These are phyloP conservation scores for Salix exigua DNA, from an alignment of 345 rosid species.

Conservation along the genomic window DNA sequence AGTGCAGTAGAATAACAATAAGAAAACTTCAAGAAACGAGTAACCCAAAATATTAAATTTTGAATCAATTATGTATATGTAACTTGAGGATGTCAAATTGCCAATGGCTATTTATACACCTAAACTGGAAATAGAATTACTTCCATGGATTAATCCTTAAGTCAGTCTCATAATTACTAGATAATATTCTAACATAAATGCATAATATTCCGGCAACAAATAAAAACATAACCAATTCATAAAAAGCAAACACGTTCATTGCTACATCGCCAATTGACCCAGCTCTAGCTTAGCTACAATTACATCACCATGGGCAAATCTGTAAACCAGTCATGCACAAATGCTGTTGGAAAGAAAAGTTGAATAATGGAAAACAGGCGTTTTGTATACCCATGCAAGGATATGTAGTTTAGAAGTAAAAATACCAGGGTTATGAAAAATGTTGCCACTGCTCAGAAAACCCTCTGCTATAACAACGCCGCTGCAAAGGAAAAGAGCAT, in stretches of 20 bases:
- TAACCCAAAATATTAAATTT: not conserved
- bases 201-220: not conserved
- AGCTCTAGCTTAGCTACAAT: not conserved
- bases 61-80: not conserved
- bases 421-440: conserved; percentile 37
- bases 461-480: conserved; percentile 97
- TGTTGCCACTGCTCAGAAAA: conserved; percentile 47
- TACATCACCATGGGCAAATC: not conserved
- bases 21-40: not conserved
- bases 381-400: not conserved
- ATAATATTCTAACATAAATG: not conserved
- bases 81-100: not conserved
- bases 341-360: not conserved
- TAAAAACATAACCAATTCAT: not conserved
- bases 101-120: not conserved
- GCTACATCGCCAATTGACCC: not conserved
- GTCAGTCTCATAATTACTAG: not conserved
- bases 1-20: not conserved
- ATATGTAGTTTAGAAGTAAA: not conserved
- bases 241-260: not conserved
- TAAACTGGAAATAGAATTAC: not conserved
- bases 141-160: not conserved
- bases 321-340: not conserved
- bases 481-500: conserved; percentile 48
- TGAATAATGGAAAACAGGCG: too few species aligned